A percentile compares a stretch with the other conserved stretches of the same genome.
phyloP scores from a whole-genome alignment of 2,329 filamentous ascomycete genomes.

The Aspergillus hiratsukae region DNA sequence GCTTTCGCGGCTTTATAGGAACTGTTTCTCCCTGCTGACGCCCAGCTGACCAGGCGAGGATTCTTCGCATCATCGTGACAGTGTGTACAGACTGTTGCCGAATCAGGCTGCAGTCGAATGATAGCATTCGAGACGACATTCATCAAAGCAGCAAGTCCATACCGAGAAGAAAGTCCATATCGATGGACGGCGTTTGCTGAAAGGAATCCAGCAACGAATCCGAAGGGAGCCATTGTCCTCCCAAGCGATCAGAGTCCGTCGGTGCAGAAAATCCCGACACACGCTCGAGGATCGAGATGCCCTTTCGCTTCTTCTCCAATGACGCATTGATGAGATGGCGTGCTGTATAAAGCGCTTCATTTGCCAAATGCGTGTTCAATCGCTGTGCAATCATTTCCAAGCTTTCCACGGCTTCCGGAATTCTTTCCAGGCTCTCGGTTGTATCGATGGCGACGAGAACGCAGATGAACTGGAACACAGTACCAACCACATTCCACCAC shows the following conservation, averaged over 20 bases:
- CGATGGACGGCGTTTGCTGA: background rate
- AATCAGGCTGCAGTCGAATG: background rate
- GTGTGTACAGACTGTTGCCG: background rate
- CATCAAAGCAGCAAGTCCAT: background rate
- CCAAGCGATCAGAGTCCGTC: background rate
- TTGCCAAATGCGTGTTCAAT: conserved; percentile 26
- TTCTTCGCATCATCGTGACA: background rate
- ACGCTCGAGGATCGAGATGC: conserved; percentile 17
- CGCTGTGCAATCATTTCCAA: conserved; percentile 34
- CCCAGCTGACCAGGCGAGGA: background rate
- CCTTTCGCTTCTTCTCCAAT: conserved; percentile 21
- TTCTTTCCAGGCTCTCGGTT: conserved; percentile 29
- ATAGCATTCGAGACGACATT: background rate
- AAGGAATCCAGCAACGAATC: background rate
- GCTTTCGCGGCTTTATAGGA: too few species aligned
- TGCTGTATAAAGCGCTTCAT: conserved; percentile 29
- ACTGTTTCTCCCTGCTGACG: background rate
- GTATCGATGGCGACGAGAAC: conserved; percentile 40
- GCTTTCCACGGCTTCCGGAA: conserved; percentile 34
- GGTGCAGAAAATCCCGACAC: background rate
- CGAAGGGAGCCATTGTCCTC: background rate
- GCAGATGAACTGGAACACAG: conserved; percentile 42
- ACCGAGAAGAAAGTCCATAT: background rate
- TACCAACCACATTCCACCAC: conserved; percentile 44
- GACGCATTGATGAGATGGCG: conserved; percentile 20